Evolutionary conservation across 2,329 filamentous ascomycete species (phyloP).

Genomic region (Coleophoma crateriformis): DNA sequence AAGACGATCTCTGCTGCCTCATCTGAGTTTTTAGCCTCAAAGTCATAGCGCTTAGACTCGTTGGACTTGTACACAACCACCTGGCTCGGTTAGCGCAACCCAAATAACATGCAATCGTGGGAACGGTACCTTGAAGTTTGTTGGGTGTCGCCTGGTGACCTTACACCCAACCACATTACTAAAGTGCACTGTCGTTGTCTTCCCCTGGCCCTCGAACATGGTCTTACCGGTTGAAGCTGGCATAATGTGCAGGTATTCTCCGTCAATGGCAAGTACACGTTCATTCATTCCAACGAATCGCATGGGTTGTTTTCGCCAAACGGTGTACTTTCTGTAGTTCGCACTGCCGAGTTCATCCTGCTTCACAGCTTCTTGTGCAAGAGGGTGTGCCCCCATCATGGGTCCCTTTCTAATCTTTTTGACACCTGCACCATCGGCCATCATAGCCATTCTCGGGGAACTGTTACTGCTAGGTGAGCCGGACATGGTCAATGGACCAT

Average conservation of each 20-base stretch:
- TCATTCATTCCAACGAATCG: conserved; percentile 72
- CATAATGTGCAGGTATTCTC: conserved; percentile 83
- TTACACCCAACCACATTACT: conserved; percentile 79
- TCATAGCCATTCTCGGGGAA: conserved; percentile 57
- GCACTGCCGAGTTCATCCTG: conserved; percentile 51
- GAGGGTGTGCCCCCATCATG: conserved; percentile 57
- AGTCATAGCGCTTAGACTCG: conserved; percentile 79
- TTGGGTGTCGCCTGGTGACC: conserved; percentile 72
- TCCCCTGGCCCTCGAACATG: conserved; percentile 56
- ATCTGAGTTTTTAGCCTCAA: conserved; percentile 66
- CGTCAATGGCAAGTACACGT: conserved; percentile 72
- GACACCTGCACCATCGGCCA: conserved; percentile 35
- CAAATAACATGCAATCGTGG: too few species aligned
- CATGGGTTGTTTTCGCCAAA: conserved; percentile 79
- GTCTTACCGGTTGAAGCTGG: conserved; percentile 63
- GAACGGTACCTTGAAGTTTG: conserved; percentile 64
- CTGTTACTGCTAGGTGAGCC: conserved; percentile 60
- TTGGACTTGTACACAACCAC: conserved; percentile 68
- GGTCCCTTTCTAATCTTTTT: conserved; percentile 47
- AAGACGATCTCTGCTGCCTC: conserved; percentile 75
- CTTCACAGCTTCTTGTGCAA: conserved; percentile 58
- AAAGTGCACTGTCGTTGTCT: conserved; percentile 78
- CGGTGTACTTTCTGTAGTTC: conserved; percentile 71
- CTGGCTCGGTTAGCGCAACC: conserved; percentile 26
- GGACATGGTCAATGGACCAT: conserved; percentile 63